Evolutionary conservation across 768 basidiomycete genomes (phyloP).

Genomic region (Pulveroboletus sp.): DNA sequence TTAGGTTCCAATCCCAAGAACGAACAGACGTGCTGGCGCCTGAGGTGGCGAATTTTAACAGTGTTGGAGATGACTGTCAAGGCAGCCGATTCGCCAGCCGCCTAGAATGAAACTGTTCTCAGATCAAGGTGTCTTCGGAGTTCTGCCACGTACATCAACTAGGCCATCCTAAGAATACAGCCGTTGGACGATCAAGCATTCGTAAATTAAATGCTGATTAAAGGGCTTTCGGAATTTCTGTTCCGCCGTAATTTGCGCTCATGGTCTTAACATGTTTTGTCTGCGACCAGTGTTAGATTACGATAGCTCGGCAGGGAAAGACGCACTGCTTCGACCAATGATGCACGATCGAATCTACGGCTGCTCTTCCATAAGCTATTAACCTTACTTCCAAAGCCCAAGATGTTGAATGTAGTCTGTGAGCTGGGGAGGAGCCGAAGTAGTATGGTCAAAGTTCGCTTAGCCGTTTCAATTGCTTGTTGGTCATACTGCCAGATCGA

Average conservation of each 20-base stretch:
- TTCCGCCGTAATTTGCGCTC: conserved; percentile 45
- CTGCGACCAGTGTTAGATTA: conserved; percentile 28
- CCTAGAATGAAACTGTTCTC: conserved; percentile 1
- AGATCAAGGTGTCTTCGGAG: neutral
- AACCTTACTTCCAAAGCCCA: conserved; percentile 42
- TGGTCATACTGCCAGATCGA: conserved; percentile 50
- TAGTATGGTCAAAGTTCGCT: conserved; percentile 41
- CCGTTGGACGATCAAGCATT: conserved; percentile 35
- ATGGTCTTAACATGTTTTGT: conserved; percentile 37
- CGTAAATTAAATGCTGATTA: conserved; percentile 34
- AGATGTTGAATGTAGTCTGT: conserved; percentile 51
- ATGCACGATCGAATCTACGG: conserved; percentile 25
- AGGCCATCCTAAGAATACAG: conserved; percentile 53
- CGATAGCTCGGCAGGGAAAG: neutral
- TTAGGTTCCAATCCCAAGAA: conserved; percentile 50
- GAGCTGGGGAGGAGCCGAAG: conserved; percentile 43
- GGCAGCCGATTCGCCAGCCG: conserved; percentile 15
- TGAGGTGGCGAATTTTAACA: conserved; percentile 27
- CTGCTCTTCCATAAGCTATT: conserved; percentile 36
- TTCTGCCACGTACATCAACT: conserved; percentile 24
- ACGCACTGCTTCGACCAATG: conserved; percentile 36
- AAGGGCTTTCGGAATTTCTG: conserved; percentile 45
- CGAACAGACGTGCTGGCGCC: conserved; percentile 46
- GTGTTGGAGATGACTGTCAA: conserved; percentile 23
- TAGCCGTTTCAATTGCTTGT: conserved; percentile 43